phyloP scores from a whole-genome alignment of 345 rosid genomes.

The Salix exigua region DNA sequence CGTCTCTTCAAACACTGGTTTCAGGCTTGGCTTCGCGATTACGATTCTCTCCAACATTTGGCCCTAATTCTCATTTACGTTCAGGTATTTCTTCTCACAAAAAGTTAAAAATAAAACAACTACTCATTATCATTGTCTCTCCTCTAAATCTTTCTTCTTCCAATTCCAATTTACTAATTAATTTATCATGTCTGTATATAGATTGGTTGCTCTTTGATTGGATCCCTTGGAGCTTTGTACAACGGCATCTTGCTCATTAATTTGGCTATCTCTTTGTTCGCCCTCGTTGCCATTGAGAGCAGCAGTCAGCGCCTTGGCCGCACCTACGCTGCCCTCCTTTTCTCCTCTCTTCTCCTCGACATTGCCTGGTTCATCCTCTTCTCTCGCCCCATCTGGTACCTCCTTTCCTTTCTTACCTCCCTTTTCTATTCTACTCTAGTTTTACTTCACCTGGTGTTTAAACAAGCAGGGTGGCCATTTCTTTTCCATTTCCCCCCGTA shows the following conservation, averaged over 20 bases:
- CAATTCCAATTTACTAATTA: background rate
- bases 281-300: slow-evolving; percentile 83
- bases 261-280: slow-evolving; percentile 72
- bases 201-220: slow-evolving; percentile 85
- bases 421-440: background rate
- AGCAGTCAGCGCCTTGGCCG: slow-evolving; percentile 77
- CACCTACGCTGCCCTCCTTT: slow-evolving; percentile 76
- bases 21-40: slow-evolving; percentile 62
- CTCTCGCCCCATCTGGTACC: slow-evolving; percentile 43
- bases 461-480: too few relatives aligned
- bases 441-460: too few relatives aligned
- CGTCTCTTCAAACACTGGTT: slow-evolving; percentile 38
- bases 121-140: too few relatives aligned
- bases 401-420: background rate
- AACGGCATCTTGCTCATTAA: slow-evolving; percentile 72
- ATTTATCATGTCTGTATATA: background rate
- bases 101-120: too few relatives aligned
- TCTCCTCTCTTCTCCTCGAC: slow-evolving; percentile 33
- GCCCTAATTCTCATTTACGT: slow-evolving; percentile 75
- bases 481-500: too few relatives aligned
- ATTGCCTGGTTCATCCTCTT: slow-evolving; percentile 31
- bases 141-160: too few relatives aligned
- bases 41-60: slow-evolving; percentile 58
- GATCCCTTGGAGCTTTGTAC: slow-evolving; percentile 84
- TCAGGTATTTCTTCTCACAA: slow-evolving; percentile 41